phyloP scores from a whole-genome alignment of 2,329 filamentous ascomycete genomes.

The Neonectria neomacrospora region DNA sequence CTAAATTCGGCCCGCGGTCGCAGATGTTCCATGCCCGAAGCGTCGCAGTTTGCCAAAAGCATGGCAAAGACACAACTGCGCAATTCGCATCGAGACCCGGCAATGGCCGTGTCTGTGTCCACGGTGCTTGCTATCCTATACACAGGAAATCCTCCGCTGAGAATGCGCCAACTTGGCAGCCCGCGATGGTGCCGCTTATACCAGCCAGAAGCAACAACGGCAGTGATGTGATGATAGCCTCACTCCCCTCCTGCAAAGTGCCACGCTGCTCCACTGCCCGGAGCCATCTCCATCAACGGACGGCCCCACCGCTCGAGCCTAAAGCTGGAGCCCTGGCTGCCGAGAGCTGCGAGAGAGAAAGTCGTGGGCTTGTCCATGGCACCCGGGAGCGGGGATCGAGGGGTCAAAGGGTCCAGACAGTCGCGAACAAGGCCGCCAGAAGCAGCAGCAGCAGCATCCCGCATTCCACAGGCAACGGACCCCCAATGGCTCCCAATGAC shows the following conservation, averaged over 20 bases:
- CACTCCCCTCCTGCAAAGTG: conserved; percentile 36
- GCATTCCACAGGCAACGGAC: conserved; percentile 12
- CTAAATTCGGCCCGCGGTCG: conserved; percentile 43
- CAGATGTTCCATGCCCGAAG: conserved; percentile 22
- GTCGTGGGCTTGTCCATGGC: conserved; percentile 12
- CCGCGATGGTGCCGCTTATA: conserved; percentile 10
- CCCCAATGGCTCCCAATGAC: conserved; percentile 13
- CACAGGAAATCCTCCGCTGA: neutral
- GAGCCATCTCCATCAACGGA: conserved; percentile 36
- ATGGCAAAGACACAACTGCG: conserved; percentile 8
- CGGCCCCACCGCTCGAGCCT: conserved; percentile 36
- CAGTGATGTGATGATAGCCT: conserved; percentile 33
- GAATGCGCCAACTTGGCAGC: conserved; percentile 7
- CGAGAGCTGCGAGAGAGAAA: conserved; percentile 13
- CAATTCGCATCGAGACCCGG: conserved; percentile 3
- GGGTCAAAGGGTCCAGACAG: conserved; percentile 11
- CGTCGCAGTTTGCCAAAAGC: conserved; percentile 5
- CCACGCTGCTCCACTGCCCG: conserved; percentile 21
- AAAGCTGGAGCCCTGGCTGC: conserved; percentile 20
- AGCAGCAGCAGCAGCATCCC: conserved; percentile 11
- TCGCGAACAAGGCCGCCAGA: conserved; percentile 14
- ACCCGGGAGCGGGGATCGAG: conserved; percentile 15
- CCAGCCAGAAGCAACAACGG: conserved; percentile 2
- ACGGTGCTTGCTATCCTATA: neutral
- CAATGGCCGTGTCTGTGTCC: neutral